Conservation (phyloP, 306 rosid genomes). For the Quercus dentata region DNA sequence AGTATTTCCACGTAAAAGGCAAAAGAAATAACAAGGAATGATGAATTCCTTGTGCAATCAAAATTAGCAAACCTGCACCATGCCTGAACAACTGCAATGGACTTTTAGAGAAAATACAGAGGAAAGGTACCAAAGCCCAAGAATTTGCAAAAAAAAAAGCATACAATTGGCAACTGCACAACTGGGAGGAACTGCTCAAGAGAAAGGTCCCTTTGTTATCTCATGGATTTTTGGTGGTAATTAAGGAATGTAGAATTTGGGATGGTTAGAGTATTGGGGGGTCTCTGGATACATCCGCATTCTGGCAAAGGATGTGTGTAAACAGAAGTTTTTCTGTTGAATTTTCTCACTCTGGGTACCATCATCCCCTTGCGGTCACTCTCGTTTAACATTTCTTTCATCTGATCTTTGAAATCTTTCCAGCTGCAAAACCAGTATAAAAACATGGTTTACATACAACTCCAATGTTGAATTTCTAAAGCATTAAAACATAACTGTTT, state of each 20-base stretch:
- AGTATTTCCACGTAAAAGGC: slow-evolving; percentile 16
- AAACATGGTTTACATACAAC: slow-evolving; percentile 8
- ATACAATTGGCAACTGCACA: not conserved
- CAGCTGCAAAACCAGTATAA: slow-evolving; percentile 59
- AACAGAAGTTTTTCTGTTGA: slow-evolving; percentile 87
- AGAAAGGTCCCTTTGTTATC: slow-evolving; percentile 18
- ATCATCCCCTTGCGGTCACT: slow-evolving; percentile 89
- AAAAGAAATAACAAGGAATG: slow-evolving; percentile 12
- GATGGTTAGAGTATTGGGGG: slow-evolving; percentile 32
- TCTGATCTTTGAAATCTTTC: slow-evolving; percentile 72
- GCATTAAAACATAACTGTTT: not conserved
- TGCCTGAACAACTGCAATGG: not conserved
- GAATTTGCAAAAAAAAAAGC: not conserved
- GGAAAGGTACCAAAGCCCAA: slow-evolving; percentile 24
- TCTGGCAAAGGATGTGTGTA: slow-evolving; percentile 92
- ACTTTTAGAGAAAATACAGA: slow-evolving; percentile 17
- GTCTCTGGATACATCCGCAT: slow-evolving; percentile 79
- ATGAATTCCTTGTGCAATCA: slow-evolving; percentile 22
- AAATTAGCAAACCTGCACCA: slow-evolving; percentile 28
- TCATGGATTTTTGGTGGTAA: slow-evolving; percentile 18
- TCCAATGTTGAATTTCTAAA: not conserved
- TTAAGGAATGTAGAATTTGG: slow-evolving; percentile 21
- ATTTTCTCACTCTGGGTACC: slow-evolving; percentile 84
- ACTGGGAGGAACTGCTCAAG: slow-evolving; percentile 18
- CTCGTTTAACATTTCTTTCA: slow-evolving; percentile 82